Evolutionary conservation across 1,284 basidiomycete genomes (phyloP).

Genomic region (Clitocybe nebularis): DNA sequence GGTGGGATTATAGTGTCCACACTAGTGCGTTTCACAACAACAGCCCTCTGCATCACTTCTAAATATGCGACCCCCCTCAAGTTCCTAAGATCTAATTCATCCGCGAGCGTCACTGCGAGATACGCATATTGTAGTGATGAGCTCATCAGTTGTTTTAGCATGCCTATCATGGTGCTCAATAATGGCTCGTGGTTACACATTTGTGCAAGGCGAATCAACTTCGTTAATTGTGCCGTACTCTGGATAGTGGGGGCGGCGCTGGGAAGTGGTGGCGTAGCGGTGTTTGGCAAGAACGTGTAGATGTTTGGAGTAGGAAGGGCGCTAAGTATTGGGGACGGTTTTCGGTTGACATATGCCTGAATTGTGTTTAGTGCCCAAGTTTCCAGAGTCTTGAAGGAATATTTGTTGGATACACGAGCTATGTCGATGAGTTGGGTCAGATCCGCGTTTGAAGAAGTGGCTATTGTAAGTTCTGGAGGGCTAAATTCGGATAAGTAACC

Average conservation of each 20-base stretch:
- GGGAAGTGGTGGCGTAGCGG: conserved; percentile 12
- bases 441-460: conserved; percentile 43
- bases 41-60: conserved; percentile 60
- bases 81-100: conserved; percentile 54
- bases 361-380: conserved; percentile 66
- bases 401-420: conserved; percentile 60
- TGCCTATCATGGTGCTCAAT: conserved; percentile 50
- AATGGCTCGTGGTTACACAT: conserved; percentile 56
- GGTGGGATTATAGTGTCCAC: conserved; percentile 23
- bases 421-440: conserved; percentile 57
- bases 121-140: conserved; percentile 58
- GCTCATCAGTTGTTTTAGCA: conserved; percentile 55
- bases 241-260: conserved; percentile 23
- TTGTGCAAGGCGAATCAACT: conserved; percentile 60
- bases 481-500: conserved; percentile 31
- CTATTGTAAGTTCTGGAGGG: conserved; percentile 50
- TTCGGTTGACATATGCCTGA: conserved; percentile 55
- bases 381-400: conserved; percentile 64
- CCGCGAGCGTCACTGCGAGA: conserved; percentile 63
- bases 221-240: conserved; percentile 46
- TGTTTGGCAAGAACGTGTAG: conserved; percentile 25
- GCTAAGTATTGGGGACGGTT: conserved; percentile 50
- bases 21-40: conserved; percentile 37
- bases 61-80: conserved; percentile 63
- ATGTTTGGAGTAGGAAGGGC: conserved; percentile 30